Evolutionary conservation across 352 stramenopile genomes (phyloP), one percentile per base, ranked within the genome.

Genomic region (Peronospora destructor): DNA sequence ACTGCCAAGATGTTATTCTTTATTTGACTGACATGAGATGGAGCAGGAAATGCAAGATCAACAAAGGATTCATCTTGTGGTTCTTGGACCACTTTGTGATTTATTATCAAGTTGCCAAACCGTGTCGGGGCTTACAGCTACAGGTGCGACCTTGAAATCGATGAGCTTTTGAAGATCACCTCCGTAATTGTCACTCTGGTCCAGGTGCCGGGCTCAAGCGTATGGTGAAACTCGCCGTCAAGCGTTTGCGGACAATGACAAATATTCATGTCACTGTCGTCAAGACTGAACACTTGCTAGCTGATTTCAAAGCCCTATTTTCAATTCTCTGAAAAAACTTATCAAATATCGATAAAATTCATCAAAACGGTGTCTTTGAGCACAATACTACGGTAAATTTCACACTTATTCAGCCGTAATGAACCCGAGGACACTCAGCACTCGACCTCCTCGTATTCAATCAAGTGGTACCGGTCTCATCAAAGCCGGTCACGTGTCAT

Each of bases 141-240:
- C 53, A 12, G 70, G 70, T 76, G 67, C 32, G 44, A 23, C 6
- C 39, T 58, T n/a, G 35, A 32, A 12, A 26, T 19, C 7, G 12
- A 44, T 34, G 2, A 16, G 2, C 1, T 55, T 43, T 12, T 35
- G 52, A 34, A 13, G 16, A 44, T 36, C 6, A 36, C 2, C 1
- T 32, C 10, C 11, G 28, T 32, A 53, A 37, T 55, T 8, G 7
- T 36, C n/a, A 17, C 17, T 16, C 11, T 46, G 26, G 10, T 12
- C 14, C 40, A 83, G 71, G 71, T 41, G 51, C 63, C 2, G 71
- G 71, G 2, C 52, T 80, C 12, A 64, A 65, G 47, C 71, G 71
- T n/a, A 64, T 78, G 59, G 42, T 83, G 16, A 60, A 80, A n/a
- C 61, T 83, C n/a, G 66, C 71, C 10, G 46, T 83, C 37, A 67